Evolutionary conservation across 345 rosid species (phyloP).

Genomic region (Syzygium aromaticum): DNA sequence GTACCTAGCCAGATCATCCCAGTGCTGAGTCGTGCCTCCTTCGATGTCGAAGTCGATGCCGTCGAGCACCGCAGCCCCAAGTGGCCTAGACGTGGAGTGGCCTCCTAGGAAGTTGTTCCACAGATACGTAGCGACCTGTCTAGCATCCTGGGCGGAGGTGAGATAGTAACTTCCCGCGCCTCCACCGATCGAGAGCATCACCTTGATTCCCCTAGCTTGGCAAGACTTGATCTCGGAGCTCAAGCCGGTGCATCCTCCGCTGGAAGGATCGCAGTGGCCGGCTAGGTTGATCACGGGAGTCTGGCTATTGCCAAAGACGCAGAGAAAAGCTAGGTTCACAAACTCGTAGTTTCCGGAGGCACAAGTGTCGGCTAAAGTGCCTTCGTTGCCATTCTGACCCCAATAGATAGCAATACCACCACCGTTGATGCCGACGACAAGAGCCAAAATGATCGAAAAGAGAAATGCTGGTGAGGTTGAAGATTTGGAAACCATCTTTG

Average conservation of each 20-base stretch:
- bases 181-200: slow-evolving; percentile 11
- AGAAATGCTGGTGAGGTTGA: neutral
- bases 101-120: slow-evolving; percentile 26
- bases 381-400: slow-evolving; percentile 21
- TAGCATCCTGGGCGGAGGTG: slow-evolving; percentile 9
- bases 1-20: slow-evolving; percentile 15
- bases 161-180: slow-evolving; percentile 12
- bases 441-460: neutral
- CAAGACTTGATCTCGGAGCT: slow-evolving; percentile 12
- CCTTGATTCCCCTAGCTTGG: slow-evolving; percentile 13
- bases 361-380: slow-evolving; percentile 20
- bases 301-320: slow-evolving; percentile 17
- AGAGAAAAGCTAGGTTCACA: slow-evolving; percentile 16
- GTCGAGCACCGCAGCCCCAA: slow-evolving; percentile 5
- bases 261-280: slow-evolving; percentile 10
- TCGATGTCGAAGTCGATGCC: slow-evolving; percentile 21
- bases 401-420: slow-evolving; percentile 19
- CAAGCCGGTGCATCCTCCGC: slow-evolving; percentile 8
- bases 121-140: slow-evolving; percentile 10
- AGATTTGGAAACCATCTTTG: neutral
- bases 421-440: neutral
- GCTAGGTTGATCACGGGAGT: slow-evolving; percentile 19
- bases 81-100: neutral
- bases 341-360: slow-evolving; percentile 9
- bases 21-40: slow-evolving; percentile 9